A percentile compares a stretch with the other conserved stretches of the same genome.
phyloP scores from a whole-genome alignment of 257 asterid species.

The Petrea volubilis region DNA sequence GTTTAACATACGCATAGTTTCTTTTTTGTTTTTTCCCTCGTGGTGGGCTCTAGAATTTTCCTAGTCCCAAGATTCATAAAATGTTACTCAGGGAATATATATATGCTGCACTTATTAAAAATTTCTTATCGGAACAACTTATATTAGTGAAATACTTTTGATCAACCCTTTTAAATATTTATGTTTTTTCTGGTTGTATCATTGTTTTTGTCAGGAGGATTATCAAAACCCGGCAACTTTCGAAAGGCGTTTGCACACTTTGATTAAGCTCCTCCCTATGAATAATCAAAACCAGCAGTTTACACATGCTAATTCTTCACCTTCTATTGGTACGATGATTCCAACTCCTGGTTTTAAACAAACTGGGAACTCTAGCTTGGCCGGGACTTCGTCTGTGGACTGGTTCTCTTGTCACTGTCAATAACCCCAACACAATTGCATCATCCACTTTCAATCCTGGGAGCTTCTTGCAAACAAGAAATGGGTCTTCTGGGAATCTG shows the following conservation, averaged over 20 bases:
- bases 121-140: neutral
- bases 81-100: neutral
- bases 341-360: slow-evolving; percentile 96
- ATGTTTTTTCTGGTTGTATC: slow-evolving; percentile 11
- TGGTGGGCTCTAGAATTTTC: neutral
- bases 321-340: slow-evolving; percentile 85
- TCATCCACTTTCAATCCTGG: slow-evolving; percentile 67
- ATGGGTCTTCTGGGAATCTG: slow-evolving; percentile 48
- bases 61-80: slow-evolving; percentile 9
- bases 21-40: too few relatives aligned
- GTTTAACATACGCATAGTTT: neutral
- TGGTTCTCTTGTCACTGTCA: slow-evolving; percentile 49
- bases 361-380: slow-evolving; percentile 55
- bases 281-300: slow-evolving; percentile 69
- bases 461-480: slow-evolving; percentile 54
- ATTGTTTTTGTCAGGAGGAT: slow-evolving; percentile 66
- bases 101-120: neutral
- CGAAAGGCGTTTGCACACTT: slow-evolving; percentile 70
- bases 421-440: slow-evolving; percentile 47
- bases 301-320: slow-evolving; percentile 59
- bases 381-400: slow-evolving; percentile 59
- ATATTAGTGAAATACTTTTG: slow-evolving; percentile 8
- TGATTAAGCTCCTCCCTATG: slow-evolving; percentile 51
- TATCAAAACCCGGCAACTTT: slow-evolving; percentile 68
- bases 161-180: slow-evolving; percentile 1